These are phyloP conservation scores for Warburgia ugandensis DNA, from an alignment of 164 flowering plant genomes.

Conservation along the genomic window DNA sequence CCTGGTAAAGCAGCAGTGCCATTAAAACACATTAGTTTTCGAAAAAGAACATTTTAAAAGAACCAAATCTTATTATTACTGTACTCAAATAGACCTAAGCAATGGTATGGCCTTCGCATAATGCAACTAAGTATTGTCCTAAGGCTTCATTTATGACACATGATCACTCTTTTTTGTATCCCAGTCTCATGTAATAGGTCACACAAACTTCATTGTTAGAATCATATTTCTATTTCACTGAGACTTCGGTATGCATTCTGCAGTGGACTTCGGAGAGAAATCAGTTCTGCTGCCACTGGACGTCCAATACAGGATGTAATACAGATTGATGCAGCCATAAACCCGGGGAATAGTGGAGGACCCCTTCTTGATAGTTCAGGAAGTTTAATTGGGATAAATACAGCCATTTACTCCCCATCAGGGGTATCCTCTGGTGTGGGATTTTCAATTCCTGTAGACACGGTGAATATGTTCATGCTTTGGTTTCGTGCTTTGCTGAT, in stretches of 20 bases:
- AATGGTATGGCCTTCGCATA: too few species aligned
- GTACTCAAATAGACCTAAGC: too few species aligned
- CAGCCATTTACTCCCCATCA: constrained; percentile 95
- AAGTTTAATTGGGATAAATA: constrained; percentile 85
- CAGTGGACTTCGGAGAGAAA: constrained; percentile 93
- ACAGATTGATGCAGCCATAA: constrained; percentile 97
- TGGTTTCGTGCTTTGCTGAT: background rate
- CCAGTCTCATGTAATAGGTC: too few species aligned
- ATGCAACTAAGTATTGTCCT: too few species aligned
- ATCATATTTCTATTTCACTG: too few species aligned
- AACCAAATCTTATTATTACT: too few species aligned
- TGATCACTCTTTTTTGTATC: too few species aligned
- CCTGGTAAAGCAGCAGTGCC: too few species aligned
- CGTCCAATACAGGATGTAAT: constrained; percentile 98
- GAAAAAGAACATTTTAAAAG: too few species aligned
- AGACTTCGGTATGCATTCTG: constrained; percentile 8
- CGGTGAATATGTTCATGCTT: background rate
- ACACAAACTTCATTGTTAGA: too few species aligned
- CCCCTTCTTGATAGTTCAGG: constrained; percentile 97
- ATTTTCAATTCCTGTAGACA: constrained; percentile 4
- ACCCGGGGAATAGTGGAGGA: constrained; percentile 98
- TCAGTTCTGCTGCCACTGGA: constrained; percentile 95
- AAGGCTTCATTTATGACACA: too few species aligned
- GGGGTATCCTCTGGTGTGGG: constrained; percentile 99
- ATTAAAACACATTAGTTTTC: too few species aligned